phyloP scores from a whole-genome alignment of 2,329 filamentous ascomycete species.

The Apiospora rasikravindrae region DNA sequence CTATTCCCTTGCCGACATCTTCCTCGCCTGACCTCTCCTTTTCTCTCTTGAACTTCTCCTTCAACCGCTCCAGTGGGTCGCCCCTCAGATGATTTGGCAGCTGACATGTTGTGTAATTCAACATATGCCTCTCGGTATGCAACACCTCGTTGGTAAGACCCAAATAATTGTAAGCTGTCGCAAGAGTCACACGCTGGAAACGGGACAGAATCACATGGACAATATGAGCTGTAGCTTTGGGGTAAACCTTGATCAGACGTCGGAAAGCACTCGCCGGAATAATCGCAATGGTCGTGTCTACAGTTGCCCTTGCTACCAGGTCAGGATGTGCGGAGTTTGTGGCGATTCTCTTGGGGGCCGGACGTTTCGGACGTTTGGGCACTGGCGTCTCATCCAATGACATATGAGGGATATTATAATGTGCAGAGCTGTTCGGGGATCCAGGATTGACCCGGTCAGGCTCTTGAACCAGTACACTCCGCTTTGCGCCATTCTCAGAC shows the following conservation, averaged over 20 bases:
- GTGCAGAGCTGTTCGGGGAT: conserved; percentile 40
- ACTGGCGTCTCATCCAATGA: conserved; percentile 63
- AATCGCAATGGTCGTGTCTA: conserved; percentile 97
- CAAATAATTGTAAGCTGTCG: conserved; percentile 92
- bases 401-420: conserved; percentile 75
- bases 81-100: conserved; percentile 90
- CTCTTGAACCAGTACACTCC: conserved; percentile 33
- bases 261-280: conserved; percentile 97
- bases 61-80: conserved; percentile 79
- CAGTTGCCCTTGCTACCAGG: conserved; percentile 92
- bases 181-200: conserved; percentile 91
- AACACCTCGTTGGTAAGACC: conserved; percentile 91
- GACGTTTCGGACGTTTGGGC: conserved; percentile 40
- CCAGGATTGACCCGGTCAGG: conserved; percentile 30
- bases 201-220: conserved; percentile 96
- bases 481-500: conserved; percentile 35
- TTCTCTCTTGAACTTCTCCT: conserved; percentile 90
- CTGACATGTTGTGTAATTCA: conserved; percentile 89
- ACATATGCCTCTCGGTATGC: conserved; percentile 91
- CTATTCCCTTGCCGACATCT: conserved; percentile 89
- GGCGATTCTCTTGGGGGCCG: conserved; percentile 49
- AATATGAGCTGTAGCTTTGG: conserved; percentile 95
- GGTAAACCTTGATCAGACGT: conserved; percentile 89
- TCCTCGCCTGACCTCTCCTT: conserved; percentile 80
- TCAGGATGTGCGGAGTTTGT: conserved; percentile 90